phyloP scores from a whole-genome alignment of 495 filamentous ascomycete species.

The Penicillium maclennaniae region DNA sequence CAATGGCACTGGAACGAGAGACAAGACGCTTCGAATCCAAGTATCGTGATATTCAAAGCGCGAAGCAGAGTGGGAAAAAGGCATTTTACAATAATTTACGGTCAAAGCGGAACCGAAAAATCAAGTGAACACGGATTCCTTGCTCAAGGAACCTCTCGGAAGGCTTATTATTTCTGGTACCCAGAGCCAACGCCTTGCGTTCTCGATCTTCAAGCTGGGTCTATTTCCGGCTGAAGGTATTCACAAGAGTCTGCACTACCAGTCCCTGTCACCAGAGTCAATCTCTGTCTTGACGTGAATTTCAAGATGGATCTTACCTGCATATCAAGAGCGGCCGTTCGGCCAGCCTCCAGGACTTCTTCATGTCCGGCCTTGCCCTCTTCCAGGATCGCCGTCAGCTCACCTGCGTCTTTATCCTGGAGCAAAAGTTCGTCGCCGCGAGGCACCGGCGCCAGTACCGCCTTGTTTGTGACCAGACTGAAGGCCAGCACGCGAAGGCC shows the following conservation, averaged over 20 bases:
- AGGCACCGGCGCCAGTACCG: conserved; percentile 60
- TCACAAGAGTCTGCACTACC: conserved; percentile 35
- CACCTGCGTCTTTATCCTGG: conserved; percentile 37
- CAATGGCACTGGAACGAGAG: conserved; percentile 61
- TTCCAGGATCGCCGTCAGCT: conserved; percentile 54
- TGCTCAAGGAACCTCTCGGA: background rate
- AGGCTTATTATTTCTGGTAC: background rate
- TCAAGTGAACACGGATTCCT: conserved; percentile 18
- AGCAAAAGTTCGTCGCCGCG: conserved; percentile 55
- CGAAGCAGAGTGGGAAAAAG: conserved; percentile 70
- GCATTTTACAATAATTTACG: conserved; percentile 64
- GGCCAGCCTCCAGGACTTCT: conserved; percentile 66
- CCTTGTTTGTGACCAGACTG: conserved; percentile 73
- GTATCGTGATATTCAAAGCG: conserved; percentile 63
- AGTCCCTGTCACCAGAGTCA: conserved; percentile 34
- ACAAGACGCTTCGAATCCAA: conserved; percentile 64
- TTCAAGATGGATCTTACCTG: conserved; percentile 48
- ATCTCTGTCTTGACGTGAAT: background rate
- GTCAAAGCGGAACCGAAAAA: conserved; percentile 49
- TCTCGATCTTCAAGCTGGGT: background rate
- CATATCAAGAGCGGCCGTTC: conserved; percentile 61
- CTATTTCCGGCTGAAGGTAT: conserved; percentile 21
- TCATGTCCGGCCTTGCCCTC: conserved; percentile 67
- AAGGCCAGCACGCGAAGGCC: conserved; percentile 67
- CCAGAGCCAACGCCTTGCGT: background rate